Percentiles rank a stretch among this genome's conserved stretches.
Conservation (phyloP, 1,139 yeast species). For the Meyerozyma carpophila region DNA sequence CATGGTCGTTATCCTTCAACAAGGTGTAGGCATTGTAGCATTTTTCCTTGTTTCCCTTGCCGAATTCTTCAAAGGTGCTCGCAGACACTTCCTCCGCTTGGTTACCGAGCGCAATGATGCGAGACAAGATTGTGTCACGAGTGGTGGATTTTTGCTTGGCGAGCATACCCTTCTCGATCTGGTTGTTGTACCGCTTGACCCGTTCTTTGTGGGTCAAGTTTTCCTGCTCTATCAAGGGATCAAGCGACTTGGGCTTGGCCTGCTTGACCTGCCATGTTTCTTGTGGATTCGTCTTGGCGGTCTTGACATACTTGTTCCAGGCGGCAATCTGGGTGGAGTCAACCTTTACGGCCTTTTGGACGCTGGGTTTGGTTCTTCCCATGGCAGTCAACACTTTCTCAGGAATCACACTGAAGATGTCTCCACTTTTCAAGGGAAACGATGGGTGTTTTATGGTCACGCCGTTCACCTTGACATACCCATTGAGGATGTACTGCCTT, state of each 20-base stretch:
- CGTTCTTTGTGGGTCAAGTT: slow-evolving; percentile 13
- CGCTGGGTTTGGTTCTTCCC: slow-evolving; percentile 78
- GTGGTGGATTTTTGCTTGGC: slow-evolving; percentile 36
- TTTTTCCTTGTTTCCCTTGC: slow-evolving; percentile 21
- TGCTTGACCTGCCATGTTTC: slow-evolving; percentile 53
- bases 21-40: slow-evolving; percentile 26
- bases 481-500: slow-evolving; percentile 77
- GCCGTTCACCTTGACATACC: slow-evolving; percentile 85
- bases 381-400: slow-evolving; percentile 80
- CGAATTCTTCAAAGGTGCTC: slow-evolving; percentile 15
- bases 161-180: slow-evolving; percentile 29
- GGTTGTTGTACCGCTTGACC: slow-evolving; percentile 21
- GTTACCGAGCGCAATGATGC: slow-evolving; percentile 24
- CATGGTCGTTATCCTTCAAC: slow-evolving; percentile 24
- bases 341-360: slow-evolving; percentile 58
- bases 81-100: slow-evolving; percentile 19
- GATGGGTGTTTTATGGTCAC: slow-evolving; percentile 73
- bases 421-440: slow-evolving; percentile 76
- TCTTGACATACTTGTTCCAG: slow-evolving; percentile 69
- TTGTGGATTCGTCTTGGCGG: slow-evolving; percentile 54
- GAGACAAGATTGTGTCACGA: slow-evolving; percentile 41
- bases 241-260: slow-evolving; percentile 37
- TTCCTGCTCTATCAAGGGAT: slow-evolving; percentile 18
- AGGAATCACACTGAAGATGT: slow-evolving; percentile 79
- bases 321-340: slow-evolving; percentile 67